These are phyloP conservation scores for Neoboletus subvelutipes DNA, from an alignment of 768 basidiomycete species.

Conservation along the genomic window DNA sequence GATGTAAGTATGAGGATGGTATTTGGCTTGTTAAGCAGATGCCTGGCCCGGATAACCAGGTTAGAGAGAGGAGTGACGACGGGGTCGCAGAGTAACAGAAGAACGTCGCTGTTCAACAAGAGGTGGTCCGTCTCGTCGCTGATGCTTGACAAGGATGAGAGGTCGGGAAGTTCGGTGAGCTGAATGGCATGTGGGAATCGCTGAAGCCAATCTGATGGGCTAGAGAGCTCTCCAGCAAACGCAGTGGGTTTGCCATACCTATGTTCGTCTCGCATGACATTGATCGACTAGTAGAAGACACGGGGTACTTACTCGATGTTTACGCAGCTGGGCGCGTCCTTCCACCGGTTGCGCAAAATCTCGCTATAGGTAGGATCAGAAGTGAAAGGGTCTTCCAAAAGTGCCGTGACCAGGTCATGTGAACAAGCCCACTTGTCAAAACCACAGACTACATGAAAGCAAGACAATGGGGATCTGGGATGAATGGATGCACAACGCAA, in stretches of 20 bases:
- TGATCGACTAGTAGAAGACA: not conserved
- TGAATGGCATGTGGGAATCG: slow-evolving; percentile 53
- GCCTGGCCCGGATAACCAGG: slow-evolving; percentile 27
- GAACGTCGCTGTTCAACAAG: slow-evolving; percentile 51
- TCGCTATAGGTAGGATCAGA: slow-evolving; percentile 47
- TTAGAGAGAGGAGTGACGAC: slow-evolving; percentile 47
- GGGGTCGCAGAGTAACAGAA: slow-evolving; percentile 65
- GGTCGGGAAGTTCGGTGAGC: slow-evolving; percentile 40
- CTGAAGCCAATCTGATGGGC: slow-evolving; percentile 54
- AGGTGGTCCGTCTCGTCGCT: slow-evolving; percentile 18
- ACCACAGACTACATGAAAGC: slow-evolving; percentile 48
- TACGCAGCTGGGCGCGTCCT: slow-evolving; percentile 25
- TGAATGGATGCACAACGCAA: slow-evolving; percentile 1
- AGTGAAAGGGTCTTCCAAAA: slow-evolving; percentile 69
- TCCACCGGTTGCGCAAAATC: slow-evolving; percentile 52
- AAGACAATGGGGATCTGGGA: not conserved
- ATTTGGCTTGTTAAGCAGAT: slow-evolving; percentile 38
- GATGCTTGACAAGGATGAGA: slow-evolving; percentile 16
- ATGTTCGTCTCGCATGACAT: not conserved
- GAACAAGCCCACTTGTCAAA: slow-evolving; percentile 54
- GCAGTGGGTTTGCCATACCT: slow-evolving; percentile 27
- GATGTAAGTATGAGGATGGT: slow-evolving; percentile 45
- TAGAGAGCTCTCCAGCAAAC: slow-evolving; percentile 32
- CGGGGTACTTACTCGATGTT: slow-evolving; percentile 27
- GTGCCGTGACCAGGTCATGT: slow-evolving; percentile 61